Evolutionary conservation across 805 yeast genomes (phyloP).

Genomic region (Scheffersomyces ergatensis): DNA sequence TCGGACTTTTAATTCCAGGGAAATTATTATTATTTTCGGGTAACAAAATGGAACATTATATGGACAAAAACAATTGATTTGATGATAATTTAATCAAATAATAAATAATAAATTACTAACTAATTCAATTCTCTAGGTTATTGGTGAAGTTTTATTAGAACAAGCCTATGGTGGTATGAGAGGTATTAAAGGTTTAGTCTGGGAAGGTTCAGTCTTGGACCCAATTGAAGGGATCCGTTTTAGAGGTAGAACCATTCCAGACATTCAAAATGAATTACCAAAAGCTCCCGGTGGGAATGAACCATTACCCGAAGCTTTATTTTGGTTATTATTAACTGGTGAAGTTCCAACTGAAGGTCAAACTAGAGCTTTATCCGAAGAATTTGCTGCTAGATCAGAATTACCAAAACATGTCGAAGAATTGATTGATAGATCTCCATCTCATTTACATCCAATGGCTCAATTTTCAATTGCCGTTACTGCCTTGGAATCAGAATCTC

Average conservation of each 20-base stretch:
- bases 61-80: too few relatives aligned
- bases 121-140: constrained; percentile 26
- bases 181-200: constrained; percentile 68
- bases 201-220: constrained; percentile 81
- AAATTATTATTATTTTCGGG: too few relatives aligned
- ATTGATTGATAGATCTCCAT: constrained; percentile 62
- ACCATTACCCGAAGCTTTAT: constrained; percentile 73
- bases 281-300: constrained; percentile 55
- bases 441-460: constrained; percentile 79
- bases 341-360: constrained; percentile 63
- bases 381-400: constrained; percentile 61
- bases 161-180: constrained; percentile 74
- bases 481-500: constrained; percentile 69
- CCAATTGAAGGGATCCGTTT: constrained; percentile 75
- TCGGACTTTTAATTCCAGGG: background rate
- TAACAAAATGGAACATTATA: too few relatives aligned
- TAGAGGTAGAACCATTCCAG: constrained; percentile 74
- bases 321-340: constrained; percentile 78
- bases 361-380: constrained; percentile 53
- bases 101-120: too few relatives aligned
- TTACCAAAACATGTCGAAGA: constrained; percentile 64
- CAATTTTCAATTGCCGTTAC: constrained; percentile 75
- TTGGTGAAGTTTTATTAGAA: constrained; percentile 45
- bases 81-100: too few relatives aligned
- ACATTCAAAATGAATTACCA: constrained; percentile 66